Percentiles rank a stretch among this genome's conserved stretches.
phyloP scores from a whole-genome alignment of 306 rosid genomes.

The Hippophae gyantsensis region DNA sequence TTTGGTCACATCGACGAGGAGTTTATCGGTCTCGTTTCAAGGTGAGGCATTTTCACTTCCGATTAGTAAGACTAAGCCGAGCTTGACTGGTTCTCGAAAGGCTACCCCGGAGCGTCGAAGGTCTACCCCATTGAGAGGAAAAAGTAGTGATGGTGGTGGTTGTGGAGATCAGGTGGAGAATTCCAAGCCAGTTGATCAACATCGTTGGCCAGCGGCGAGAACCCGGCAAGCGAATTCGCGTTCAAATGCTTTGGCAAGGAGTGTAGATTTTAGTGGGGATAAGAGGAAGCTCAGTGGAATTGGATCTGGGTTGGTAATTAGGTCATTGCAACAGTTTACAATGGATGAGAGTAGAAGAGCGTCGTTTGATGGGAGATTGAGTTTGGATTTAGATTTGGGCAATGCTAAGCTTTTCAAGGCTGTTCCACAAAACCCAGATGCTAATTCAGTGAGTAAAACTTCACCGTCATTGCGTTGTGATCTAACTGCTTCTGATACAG shows the following conservation, averaged over 20 bases:
- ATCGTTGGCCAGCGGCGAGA: slow-evolving; percentile 89
- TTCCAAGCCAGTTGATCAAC: slow-evolving; percentile 64
- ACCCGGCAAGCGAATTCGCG: slow-evolving; percentile 39
- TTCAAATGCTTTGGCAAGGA: slow-evolving; percentile 37
- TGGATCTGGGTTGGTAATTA: slow-evolving; percentile 61
- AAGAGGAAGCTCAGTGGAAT: slow-evolving; percentile 42
- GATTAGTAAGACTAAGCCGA: slow-evolving; percentile 74
- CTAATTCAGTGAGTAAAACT: slow-evolving; percentile 36
- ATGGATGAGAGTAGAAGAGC: slow-evolving; percentile 48
- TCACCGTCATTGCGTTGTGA: slow-evolving; percentile 55
- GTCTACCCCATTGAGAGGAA: slow-evolving; percentile 54
- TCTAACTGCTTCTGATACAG: slow-evolving; percentile 90
- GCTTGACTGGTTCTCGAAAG: slow-evolving; percentile 41
- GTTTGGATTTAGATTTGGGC: slow-evolving; percentile 91
- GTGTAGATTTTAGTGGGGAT: slow-evolving; percentile 45
- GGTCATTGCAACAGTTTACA: slow-evolving; percentile 63
- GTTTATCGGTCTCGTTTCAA: slow-evolving; percentile 92
- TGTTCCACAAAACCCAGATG: slow-evolving; percentile 38
- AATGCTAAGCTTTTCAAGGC: slow-evolving; percentile 44
- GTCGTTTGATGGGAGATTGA: slow-evolving; percentile 74
- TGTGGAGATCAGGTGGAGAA: slow-evolving; percentile 70
- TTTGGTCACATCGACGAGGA: slow-evolving; percentile 81
- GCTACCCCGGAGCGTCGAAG: slow-evolving; percentile 85
- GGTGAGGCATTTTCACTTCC: slow-evolving; percentile 95
- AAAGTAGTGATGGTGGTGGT: slow-evolving; percentile 16